Evolutionary conservation across 345 rosid genomes (phyloP).

Genomic region (Leavenworthia alabamica): DNA sequence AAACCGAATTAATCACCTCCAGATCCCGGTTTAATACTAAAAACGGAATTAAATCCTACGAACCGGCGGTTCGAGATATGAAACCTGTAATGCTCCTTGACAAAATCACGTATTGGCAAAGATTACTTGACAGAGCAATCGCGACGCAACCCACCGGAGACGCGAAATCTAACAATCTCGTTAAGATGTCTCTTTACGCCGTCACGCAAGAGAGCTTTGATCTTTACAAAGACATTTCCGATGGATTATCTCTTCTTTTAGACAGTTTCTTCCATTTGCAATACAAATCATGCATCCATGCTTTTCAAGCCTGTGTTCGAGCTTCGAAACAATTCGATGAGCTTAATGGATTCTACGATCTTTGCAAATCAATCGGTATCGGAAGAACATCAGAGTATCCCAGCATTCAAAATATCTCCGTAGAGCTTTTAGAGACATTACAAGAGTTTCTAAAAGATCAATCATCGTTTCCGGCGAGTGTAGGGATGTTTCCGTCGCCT

Average conservation of each 20-base stretch:
- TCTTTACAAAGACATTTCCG: slow-evolving; percentile 62
- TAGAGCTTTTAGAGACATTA: slow-evolving; percentile 64
- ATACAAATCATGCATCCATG: slow-evolving; percentile 49
- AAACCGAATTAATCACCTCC: slow-evolving; percentile 8
- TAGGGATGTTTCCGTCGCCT: slow-evolving; percentile 24
- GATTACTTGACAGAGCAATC: slow-evolving; percentile 61
- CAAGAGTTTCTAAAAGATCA: slow-evolving; percentile 79
- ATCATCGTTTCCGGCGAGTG: slow-evolving; percentile 41
- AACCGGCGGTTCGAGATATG: slow-evolving; percentile 45
- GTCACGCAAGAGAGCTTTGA: slow-evolving; percentile 71
- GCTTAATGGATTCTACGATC: slow-evolving; percentile 49
- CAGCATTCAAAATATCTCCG: slow-evolving; percentile 59
- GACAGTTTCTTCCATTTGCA: slow-evolving; percentile 71
- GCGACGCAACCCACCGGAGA: slow-evolving; percentile 57
- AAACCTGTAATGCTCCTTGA: slow-evolving; percentile 58
- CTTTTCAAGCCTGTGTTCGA: slow-evolving; percentile 56
- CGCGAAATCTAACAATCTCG: slow-evolving; percentile 48
- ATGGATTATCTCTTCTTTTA: slow-evolving; percentile 49
- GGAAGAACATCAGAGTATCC: slow-evolving; percentile 81
- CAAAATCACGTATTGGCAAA: slow-evolving; percentile 59
- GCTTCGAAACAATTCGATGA: slow-evolving; percentile 66
- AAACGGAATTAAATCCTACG: neutral
- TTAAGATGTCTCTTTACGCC: slow-evolving; percentile 44
- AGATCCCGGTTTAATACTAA: slow-evolving; percentile 19
- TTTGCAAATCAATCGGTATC: slow-evolving; percentile 48